A percentile compares a stretch with the other conserved stretches of the same genome.
These are phyloP conservation scores for Candida sp. DNA, from an alignment of 1,139 yeast species.

Conservation along the genomic window DNA sequence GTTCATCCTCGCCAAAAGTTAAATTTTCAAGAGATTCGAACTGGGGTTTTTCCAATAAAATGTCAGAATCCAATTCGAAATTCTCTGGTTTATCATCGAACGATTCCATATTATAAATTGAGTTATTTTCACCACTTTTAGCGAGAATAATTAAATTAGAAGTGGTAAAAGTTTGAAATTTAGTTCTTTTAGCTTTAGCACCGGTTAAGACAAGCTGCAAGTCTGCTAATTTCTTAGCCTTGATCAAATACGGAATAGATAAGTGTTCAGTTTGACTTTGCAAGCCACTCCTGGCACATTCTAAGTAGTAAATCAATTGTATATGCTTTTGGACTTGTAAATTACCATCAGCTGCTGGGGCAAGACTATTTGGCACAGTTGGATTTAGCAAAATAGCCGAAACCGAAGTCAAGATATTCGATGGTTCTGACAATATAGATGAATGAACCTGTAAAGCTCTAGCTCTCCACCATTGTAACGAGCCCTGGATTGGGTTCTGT, in stretches of 20 bases:
- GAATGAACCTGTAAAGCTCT: constrained; percentile 62
- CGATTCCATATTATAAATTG: constrained; percentile 16
- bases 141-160: constrained; percentile 83
- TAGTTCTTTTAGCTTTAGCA: constrained; percentile 84
- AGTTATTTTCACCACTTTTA: constrained; percentile 36
- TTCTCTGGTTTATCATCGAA: constrained; percentile 41
- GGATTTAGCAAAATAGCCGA: constrained; percentile 37
- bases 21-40: constrained; percentile 60
- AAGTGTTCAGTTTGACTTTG: constrained; percentile 61
- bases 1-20: constrained; percentile 24
- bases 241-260: constrained; percentile 46
- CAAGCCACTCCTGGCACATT: constrained; percentile 60
- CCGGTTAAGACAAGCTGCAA: constrained; percentile 76
- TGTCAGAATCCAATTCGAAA: constrained; percentile 69
- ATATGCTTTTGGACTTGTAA: constrained; percentile 29
- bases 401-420: constrained; percentile 41
- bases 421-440: constrained; percentile 58
- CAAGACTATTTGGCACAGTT: constrained; percentile 26
- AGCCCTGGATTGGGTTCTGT: constrained; percentile 35
- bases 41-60: constrained; percentile 72
- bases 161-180: constrained; percentile 68
- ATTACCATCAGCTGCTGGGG: constrained; percentile 15
- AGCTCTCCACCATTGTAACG: constrained; percentile 70
- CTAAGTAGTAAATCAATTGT: constrained; percentile 54
- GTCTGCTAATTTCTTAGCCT: constrained; percentile 56